Evolutionary conservation across 1,284 basidiomycete species (phyloP), one percentile per base, ranked within the genome.

Genomic region (Fomitopsis palustris): DNA sequence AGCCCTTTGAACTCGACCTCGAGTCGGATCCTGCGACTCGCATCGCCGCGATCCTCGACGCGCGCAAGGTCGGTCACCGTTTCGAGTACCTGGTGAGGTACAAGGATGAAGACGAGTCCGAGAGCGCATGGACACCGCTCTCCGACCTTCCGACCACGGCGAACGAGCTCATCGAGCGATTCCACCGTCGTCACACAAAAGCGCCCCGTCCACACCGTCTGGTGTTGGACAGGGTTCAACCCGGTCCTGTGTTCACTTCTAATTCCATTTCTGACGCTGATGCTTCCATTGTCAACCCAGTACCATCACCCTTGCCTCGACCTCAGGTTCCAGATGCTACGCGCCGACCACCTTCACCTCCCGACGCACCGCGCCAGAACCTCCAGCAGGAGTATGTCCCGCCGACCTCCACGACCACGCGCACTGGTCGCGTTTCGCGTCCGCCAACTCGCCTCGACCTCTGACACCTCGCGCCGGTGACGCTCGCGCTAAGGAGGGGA

Each of bases 31-130:
- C 31, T 33, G 5, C 31, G 6, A 5, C 31, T 12, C 6, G 12
- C 31, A 70, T 76, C 56, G 31, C 62, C 1, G 38, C 53, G 0
- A 66, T 73, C 27, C 62, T 69, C 16, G 70, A 74, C 31, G 64
- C 57, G n/a, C 66, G 67, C 31, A 69, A 72, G 31, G 64, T 68
- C 47, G 72, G 74, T 2, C 67, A 62, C n/a, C 67, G 65, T 10
- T 74, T 64, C 58, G 68, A 74, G 23, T 75, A 75, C 41, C 64
- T 74, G 21, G 65, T 74, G 6, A n/a, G n/a, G n/a, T n/a, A n/a
- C n/a, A n/a, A n/a, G n/a, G n/a, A n/a, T n/a, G n/a, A n/a, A n/a
- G n/a, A n/a, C n/a, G n/a, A n/a, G n/a, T n/a, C n/a, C n/a, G n/a
- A n/a, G 41, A 61, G 72, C 51, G 65, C 67, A 2, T 74, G 74